Base-by-base conservation (phyloP, 2,329 filamentous ascomycete genomes). In the Trematosphaeria pertusa region DNA sequence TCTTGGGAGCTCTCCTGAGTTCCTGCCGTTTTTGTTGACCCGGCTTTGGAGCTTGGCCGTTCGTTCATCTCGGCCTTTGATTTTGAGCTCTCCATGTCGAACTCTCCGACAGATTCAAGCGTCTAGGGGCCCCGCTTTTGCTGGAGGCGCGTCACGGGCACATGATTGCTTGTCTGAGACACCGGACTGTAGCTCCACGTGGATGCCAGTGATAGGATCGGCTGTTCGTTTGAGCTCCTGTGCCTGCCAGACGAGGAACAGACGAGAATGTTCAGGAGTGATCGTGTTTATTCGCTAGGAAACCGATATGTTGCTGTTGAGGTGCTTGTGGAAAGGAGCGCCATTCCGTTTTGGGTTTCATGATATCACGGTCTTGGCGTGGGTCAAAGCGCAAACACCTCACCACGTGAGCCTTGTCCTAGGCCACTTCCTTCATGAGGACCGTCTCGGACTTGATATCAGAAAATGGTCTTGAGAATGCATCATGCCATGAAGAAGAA, bases 1-100 rank as follows among this genome's bases (percentile, higher is more conserved):
- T 68, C 65, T 28, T 54, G 50, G 38, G 50, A 46, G 44, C 51
- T 66, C n/a, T 67, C 61, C 28, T 59, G 61, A 14, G 61, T 63
- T 24, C 58, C 62, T 28, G 55, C 59, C 22, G 49, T 55, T 38
- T 44, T 61, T 8, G 59, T 59, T 10, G 52, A 50, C 17, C 20
- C 37, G 26, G 33, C 44, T 30, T 59, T 52, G 11, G 63, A 67
- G 48, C 55, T 61, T 18, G 62, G 51, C 21, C 59, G 51, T 32
- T 69, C 67, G 21, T 37, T 49, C 5, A 53, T 44, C 30, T 65
- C 62, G 7, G 53, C 46, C 14, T 42, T 65, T 28, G 54, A 41
- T 32, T 51, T 56, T 5, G 58, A 52, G 10, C 37, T 47, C 2
- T 65, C 62, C 60, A 63, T 66, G n/a, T 24, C 37, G 38, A 31